phyloP scores from a whole-genome alignment of 768 basidiomycete species.

The Phylloporus sp. region DNA sequence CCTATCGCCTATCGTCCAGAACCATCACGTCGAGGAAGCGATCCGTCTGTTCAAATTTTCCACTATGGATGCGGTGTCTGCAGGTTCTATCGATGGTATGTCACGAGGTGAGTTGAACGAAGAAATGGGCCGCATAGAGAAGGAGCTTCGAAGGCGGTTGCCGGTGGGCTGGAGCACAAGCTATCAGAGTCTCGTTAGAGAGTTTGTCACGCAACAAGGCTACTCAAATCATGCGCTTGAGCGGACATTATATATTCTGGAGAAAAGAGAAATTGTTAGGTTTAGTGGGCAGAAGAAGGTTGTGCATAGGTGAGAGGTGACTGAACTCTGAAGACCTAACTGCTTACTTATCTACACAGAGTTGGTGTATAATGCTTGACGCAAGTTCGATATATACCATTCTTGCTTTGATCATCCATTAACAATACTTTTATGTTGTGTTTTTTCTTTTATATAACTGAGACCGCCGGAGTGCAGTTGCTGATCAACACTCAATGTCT shows the following conservation, averaged over 20 bases:
- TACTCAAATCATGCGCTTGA: conserved; percentile 90
- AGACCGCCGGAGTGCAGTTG: too few species aligned
- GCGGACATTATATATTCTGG: conserved; percentile 83
- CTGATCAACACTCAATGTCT: background rate
- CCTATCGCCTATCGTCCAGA: conserved; percentile 78
- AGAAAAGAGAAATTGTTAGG: conserved; percentile 92
- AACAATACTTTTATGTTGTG: background rate
- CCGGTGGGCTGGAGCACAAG: conserved; percentile 97
- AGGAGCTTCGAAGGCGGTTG: conserved; percentile 75
- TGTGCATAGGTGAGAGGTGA: conserved; percentile 47
- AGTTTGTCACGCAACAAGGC: conserved; percentile 92
- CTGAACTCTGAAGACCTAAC: too few species aligned
- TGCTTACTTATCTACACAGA: conserved; percentile 13
- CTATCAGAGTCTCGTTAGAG: conserved; percentile 87
- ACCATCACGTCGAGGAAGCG: conserved; percentile 95
- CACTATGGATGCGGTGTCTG: conserved; percentile 98
- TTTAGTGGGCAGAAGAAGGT: conserved; percentile 62
- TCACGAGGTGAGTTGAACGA: conserved; percentile 90
- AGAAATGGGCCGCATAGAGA: conserved; percentile 87
- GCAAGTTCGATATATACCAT: background rate
- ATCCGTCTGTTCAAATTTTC: conserved; percentile 98
- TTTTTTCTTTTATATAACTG: background rate
- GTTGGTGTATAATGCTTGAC: conserved; percentile 28
- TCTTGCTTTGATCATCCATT: background rate
- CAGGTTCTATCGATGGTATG: conserved; percentile 89